phyloP scores from a whole-genome alignment of 768 basidiomycete genomes.

The Hypholoma sublateritium region DNA sequence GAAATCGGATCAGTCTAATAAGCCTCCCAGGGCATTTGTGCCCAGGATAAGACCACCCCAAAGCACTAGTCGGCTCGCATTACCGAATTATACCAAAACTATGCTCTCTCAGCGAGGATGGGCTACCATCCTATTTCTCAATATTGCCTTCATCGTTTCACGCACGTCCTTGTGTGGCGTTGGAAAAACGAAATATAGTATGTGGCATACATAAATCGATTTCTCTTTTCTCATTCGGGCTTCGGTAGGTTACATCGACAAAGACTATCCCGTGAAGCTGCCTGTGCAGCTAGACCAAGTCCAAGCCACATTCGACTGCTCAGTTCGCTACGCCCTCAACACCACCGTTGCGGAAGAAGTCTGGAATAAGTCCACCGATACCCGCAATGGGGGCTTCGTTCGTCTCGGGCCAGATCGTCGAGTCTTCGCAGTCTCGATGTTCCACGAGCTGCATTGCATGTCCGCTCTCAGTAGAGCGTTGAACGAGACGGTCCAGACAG shows the following conservation, averaged over 20 bases:
- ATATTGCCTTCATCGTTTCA: no score
- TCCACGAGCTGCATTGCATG: slow-evolving; percentile 48
- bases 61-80: no score
- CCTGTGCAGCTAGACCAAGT: background rate
- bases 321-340: background rate
- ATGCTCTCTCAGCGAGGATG: no score
- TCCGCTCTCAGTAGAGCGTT: slow-evolving; percentile 22
- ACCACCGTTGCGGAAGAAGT: background rate
- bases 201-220: no score
- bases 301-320: slow-evolving; percentile 1
- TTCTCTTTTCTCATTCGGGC: no score
- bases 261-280: slow-evolving; percentile 1
- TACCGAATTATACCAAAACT: no score
- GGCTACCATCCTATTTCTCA: no score
- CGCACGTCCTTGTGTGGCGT: no score
- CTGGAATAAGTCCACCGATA: background rate
- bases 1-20: no score
- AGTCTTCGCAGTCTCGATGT: slow-evolving; percentile 33
- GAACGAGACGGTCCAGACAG: background rate
- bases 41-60: no score
- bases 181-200: no score
- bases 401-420: slow-evolving; percentile 17
- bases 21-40: no score
- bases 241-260: background rate
- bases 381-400: slow-evolving; percentile 14